Percentiles rank a stretch among this genome's conserved stretches.
These are phyloP conservation scores for Phytophthora crassamura DNA, from an alignment of 352 stramenopile genomes.

Conservation along the genomic window DNA sequence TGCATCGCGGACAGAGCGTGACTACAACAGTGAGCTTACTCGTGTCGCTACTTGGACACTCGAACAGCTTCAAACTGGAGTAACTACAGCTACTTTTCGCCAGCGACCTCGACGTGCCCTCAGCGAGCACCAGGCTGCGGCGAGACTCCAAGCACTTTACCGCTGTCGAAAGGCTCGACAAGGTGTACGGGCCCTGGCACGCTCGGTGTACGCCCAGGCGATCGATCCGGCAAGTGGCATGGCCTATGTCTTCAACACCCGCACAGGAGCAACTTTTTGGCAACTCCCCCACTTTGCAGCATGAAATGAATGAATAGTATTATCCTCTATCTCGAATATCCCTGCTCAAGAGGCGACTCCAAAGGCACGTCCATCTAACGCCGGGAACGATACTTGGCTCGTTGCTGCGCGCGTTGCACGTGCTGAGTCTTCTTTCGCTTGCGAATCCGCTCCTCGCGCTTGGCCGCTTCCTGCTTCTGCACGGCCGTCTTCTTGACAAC, in stretches of 20 bases:
- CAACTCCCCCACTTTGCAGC: slow-evolving; percentile 51
- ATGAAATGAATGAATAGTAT: slow-evolving; percentile 39
- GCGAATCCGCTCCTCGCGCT: slow-evolving; percentile 86
- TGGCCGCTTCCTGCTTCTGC: slow-evolving; percentile 78
- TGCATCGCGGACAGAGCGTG: slow-evolving; percentile 8
- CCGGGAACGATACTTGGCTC: slow-evolving; percentile 50
- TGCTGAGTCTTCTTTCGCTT: slow-evolving; percentile 82
- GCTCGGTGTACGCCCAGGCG: slow-evolving; percentile 45
- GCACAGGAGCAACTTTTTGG: slow-evolving; percentile 64
- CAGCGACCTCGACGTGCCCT: slow-evolving; percentile 21
- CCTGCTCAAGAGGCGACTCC: slow-evolving; percentile 5
- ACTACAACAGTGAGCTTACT: slow-evolving; percentile 34
- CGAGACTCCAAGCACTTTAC: slow-evolving; percentile 64
- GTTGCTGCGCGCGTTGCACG: slow-evolving; percentile 63
- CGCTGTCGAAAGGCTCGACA: slow-evolving; percentile 58
- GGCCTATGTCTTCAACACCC: slow-evolving; percentile 64
- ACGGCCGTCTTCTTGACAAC: slow-evolving; percentile 70
- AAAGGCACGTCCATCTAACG: slow-evolving; percentile 24
- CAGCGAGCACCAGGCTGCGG: slow-evolving; percentile 41
- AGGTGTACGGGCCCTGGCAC: slow-evolving; percentile 42
- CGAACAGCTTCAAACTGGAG: slow-evolving; percentile 31
- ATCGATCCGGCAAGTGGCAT: slow-evolving; percentile 56
- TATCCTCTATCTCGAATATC: slow-evolving; percentile 35
- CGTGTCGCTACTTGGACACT: slow-evolving; percentile 41
- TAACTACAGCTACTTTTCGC: slow-evolving; percentile 13